Conservation (phyloP, 495 filamentous ascomycete species). For the Glonium stellatum region DNA sequence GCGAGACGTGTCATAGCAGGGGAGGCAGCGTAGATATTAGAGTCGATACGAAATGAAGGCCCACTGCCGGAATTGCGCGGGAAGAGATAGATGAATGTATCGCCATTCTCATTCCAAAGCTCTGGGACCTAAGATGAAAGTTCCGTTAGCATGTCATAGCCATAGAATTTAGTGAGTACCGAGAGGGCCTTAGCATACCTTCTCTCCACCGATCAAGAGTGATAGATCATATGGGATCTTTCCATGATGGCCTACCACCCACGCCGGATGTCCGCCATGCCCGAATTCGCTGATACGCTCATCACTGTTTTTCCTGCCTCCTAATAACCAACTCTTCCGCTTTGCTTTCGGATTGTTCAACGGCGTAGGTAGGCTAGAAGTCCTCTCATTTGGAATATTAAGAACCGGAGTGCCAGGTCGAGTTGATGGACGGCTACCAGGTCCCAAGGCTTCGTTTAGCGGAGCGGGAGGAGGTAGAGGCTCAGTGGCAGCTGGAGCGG, state of each 20-base stretch:
- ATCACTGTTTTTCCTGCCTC: slow-evolving; percentile 15
- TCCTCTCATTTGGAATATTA: background rate
- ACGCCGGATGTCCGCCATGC: slow-evolving; percentile 16
- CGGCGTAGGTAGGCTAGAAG: background rate
- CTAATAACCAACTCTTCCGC: slow-evolving; percentile 19
- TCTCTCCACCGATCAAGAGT: slow-evolving; percentile 22
- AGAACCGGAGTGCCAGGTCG: slow-evolving; percentile 14
- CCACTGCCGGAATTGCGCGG: slow-evolving; percentile 56
- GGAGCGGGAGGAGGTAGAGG: background rate
- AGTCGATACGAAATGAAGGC: slow-evolving; percentile 72
- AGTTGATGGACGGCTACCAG: background rate
- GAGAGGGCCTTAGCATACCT: slow-evolving; percentile 16
- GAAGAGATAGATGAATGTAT: slow-evolving; percentile 79
- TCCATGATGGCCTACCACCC: slow-evolving; percentile 23
- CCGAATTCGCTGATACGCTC: slow-evolving; percentile 10
- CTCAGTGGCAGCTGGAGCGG: background rate
- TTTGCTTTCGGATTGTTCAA: slow-evolving; percentile 11
- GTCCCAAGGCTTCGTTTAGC: slow-evolving; percentile 1
- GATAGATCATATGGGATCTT: slow-evolving; percentile 25
- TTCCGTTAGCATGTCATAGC: background rate
- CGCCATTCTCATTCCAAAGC: slow-evolving; percentile 78
- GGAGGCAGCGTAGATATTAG: slow-evolving; percentile 64
- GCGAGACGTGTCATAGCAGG: slow-evolving; percentile 60
- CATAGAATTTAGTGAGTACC: background rate
- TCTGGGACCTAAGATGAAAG: slow-evolving; percentile 57